These are phyloP conservation scores for Ascoidea rubescens DNA, from an alignment of 805 yeast species.

Conservation along the genomic window DNA sequence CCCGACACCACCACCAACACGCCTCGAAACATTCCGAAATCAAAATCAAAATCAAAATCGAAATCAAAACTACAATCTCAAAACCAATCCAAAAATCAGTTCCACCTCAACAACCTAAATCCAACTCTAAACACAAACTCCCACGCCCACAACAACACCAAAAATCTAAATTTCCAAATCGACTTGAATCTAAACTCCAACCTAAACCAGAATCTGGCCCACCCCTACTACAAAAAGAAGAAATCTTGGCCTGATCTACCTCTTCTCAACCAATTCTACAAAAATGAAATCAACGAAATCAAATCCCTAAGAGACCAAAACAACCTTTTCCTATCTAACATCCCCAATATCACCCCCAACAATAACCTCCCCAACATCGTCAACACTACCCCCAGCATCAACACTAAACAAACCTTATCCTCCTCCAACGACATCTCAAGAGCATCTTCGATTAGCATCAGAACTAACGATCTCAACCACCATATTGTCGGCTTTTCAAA, in stretches of 20 bases:
- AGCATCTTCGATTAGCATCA: constrained; percentile 23
- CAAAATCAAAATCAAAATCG: constrained; percentile 8
- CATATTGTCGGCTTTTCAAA: constrained; percentile 24
- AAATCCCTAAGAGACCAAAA: constrained; percentile 22
- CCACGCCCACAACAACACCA: background rate
- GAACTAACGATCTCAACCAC: constrained; percentile 7
- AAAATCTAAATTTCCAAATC: too few relatives aligned
- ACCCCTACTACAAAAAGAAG: constrained; percentile 10
- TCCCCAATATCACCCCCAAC: background rate
- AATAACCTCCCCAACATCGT: background rate
- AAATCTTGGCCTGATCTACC: constrained; percentile 75
- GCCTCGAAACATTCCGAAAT: constrained; percentile 11
- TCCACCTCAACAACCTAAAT: background rate
- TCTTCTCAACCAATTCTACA: constrained; percentile 62
- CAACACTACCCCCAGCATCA: background rate
- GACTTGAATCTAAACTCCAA: too few relatives aligned
- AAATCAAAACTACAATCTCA: background rate
- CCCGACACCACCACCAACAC: background rate
- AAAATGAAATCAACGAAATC: constrained; percentile 44
- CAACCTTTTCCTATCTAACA: background rate
- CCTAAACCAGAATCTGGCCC: background rate
- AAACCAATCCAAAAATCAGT: constrained; percentile 1
- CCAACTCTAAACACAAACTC: background rate
- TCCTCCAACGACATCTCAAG: too few relatives aligned
- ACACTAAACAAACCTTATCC: constrained; percentile 9